phyloP scores from a whole-genome alignment of 2,329 filamentous ascomycete species.

The Chlorencoelia australis region DNA sequence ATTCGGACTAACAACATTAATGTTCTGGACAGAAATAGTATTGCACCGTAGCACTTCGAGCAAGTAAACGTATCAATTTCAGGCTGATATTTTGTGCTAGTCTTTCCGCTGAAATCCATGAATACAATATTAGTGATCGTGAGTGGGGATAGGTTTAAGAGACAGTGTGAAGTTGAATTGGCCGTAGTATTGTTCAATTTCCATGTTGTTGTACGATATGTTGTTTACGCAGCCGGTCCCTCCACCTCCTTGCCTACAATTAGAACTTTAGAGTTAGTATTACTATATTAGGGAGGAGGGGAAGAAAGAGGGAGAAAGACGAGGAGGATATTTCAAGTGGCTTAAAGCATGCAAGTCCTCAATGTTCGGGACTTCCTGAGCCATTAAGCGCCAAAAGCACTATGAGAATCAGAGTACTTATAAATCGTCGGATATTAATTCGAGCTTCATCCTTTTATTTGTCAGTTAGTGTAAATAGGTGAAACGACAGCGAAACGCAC shows the following conservation, averaged over 20 bases:
- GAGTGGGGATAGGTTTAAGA: slow-evolving; percentile 42
- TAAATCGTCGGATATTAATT: slow-evolving; percentile 71
- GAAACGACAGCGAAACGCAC: slow-evolving; percentile 24
- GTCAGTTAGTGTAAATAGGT: slow-evolving; percentile 12
- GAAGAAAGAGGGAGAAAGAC: too few relatives aligned
- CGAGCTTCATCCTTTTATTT: slow-evolving; percentile 50
- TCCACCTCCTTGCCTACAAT: too few relatives aligned
- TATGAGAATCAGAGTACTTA: too few relatives aligned
- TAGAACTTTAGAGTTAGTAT: too few relatives aligned
- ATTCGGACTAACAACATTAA: slow-evolving; percentile 38
- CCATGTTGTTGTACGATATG: slow-evolving; percentile 56
- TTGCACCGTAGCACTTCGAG: slow-evolving; percentile 36
- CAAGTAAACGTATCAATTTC: slow-evolving; percentile 38
- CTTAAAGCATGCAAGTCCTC: too few relatives aligned
- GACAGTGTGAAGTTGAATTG: slow-evolving; percentile 51
- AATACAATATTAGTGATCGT: slow-evolving; percentile 48
- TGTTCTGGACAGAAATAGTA: slow-evolving; percentile 38
- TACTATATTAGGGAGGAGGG: too few relatives aligned
- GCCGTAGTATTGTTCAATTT: slow-evolving; percentile 56
- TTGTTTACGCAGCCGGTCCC: slow-evolving; percentile 52
- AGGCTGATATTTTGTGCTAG: slow-evolving; percentile 34
- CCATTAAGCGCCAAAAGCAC: too few relatives aligned
- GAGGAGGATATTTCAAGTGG: too few relatives aligned
- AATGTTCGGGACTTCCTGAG: too few relatives aligned
- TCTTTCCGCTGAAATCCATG: slow-evolving; percentile 45